Evolutionary conservation across 805 yeast species (phyloP).

Genomic region (Millerago galiae): DNA sequence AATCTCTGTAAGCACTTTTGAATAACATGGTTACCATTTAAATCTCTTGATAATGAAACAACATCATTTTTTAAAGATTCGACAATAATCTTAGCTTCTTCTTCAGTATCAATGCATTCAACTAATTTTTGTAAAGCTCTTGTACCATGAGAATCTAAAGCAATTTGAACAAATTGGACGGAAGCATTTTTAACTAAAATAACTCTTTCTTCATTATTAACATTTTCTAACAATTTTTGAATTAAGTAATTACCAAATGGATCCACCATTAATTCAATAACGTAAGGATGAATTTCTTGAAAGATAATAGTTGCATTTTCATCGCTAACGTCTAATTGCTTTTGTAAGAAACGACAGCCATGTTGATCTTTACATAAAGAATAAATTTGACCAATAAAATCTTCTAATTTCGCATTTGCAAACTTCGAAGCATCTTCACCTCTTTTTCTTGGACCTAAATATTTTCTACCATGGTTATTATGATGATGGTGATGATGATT

Average conservation of each 20-base stretch:
- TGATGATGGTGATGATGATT: slow-evolving; percentile 10
- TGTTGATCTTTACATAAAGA: slow-evolving; percentile 91
- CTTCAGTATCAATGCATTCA: slow-evolving; percentile 66
- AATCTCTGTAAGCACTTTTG: slow-evolving; percentile 84
- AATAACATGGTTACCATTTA: slow-evolving; percentile 95
- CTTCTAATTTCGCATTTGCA: slow-evolving; percentile 58
- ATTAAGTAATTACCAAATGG: slow-evolving; percentile 97
- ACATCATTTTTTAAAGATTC: slow-evolving; percentile 60
- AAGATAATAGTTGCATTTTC: slow-evolving; percentile 70
- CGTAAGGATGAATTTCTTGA: slow-evolving; percentile 69
- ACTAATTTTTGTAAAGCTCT: slow-evolving; percentile 90
- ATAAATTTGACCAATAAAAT: slow-evolving; percentile 67
- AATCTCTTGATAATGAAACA: slow-evolving; percentile 74
- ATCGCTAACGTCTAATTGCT: slow-evolving; percentile 65
- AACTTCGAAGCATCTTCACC: slow-evolving; percentile 66
- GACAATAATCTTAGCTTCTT: slow-evolving; percentile 64
- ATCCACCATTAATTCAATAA: slow-evolving; percentile 85
- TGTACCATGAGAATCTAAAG: slow-evolving; percentile 93
- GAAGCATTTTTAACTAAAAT: slow-evolving; percentile 65
- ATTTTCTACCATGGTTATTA: slow-evolving; percentile 15
- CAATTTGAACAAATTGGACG: slow-evolving; percentile 68
- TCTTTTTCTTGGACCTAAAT: slow-evolving; percentile 19
- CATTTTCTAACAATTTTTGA: slow-evolving; percentile 82
- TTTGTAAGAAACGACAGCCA: slow-evolving; percentile 89
- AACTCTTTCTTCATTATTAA: slow-evolving; percentile 62